Conservation (phyloP, 2,329 filamentous ascomycete genomes). For the Lasiodiplodia sp. region DNA sequence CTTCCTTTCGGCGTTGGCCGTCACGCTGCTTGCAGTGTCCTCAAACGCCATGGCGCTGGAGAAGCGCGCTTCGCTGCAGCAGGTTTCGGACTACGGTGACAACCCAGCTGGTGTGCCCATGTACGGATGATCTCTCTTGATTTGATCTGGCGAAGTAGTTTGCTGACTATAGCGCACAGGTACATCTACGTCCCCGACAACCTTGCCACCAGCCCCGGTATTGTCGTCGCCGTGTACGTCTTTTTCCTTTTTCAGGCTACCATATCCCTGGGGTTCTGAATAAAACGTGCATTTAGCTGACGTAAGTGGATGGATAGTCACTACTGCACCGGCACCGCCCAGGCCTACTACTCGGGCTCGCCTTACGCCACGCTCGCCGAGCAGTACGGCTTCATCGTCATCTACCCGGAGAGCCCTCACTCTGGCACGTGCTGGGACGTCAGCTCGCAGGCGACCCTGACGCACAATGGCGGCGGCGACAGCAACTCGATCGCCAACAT, state of each 20-base stretch:
- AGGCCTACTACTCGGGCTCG: constrained; percentile 57
- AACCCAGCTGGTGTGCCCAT: constrained; percentile 60
- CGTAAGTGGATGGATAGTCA: constrained; percentile 47
- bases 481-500: constrained; percentile 65
- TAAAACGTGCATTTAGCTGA: background rate
- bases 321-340: constrained; percentile 64
- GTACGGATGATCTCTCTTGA: constrained; percentile 41
- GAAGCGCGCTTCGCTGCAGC: constrained; percentile 38
- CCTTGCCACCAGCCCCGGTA: constrained; percentile 55
- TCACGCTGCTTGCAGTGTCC: background rate
- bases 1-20: constrained; percentile 14
- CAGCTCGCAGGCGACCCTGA: constrained; percentile 60
- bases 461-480: constrained; percentile 65
- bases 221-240: constrained; percentile 57
- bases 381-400: constrained; percentile 64
- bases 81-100: constrained; percentile 52
- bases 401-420: constrained; percentile 64
- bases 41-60: constrained; percentile 1
- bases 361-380: constrained; percentile 63
- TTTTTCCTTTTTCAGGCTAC: background rate
- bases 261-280: background rate
- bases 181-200: constrained; percentile 57
- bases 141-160: background rate
- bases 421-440: constrained; percentile 67
- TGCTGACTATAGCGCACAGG: background rate